phyloP scores from a whole-genome alignment of 257 asterid species.

The Solanum bulbocastanum region DNA sequence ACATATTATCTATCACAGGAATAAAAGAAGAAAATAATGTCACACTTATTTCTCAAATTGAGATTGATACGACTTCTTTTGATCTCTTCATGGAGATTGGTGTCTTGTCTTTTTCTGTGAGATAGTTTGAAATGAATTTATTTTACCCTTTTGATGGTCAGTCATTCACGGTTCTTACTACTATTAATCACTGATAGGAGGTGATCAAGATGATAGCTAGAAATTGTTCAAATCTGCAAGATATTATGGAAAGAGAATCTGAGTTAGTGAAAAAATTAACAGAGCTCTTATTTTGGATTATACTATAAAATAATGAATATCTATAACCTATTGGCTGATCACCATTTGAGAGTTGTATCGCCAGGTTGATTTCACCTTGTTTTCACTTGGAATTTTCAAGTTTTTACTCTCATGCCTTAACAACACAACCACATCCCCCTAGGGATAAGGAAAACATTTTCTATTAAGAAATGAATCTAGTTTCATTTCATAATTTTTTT shows the following conservation, averaged over 20 bases:
- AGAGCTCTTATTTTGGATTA: constrained; percentile 45
- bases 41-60: too few relatives aligned
- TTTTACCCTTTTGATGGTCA: too few relatives aligned
- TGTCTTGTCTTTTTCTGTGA: too few relatives aligned
- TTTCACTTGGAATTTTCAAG: not conserved
- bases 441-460: not conserved
- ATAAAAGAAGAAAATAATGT: too few relatives aligned
- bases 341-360: not conserved
- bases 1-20: too few relatives aligned
- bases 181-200: too few relatives aligned
- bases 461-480: not conserved
- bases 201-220: constrained; percentile 71
- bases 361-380: too few relatives aligned
- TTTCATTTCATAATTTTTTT: not conserved
- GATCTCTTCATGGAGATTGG: too few relatives aligned
- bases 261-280: constrained; percentile 61
- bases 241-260: constrained; percentile 69
- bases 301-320: not conserved
- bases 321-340: not conserved
- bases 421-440: not conserved
- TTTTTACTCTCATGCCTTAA: not conserved
- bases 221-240: constrained; percentile 44
- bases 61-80: too few relatives aligned
- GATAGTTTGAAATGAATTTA: too few relatives aligned
- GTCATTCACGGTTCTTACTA: too few relatives aligned